Evolutionary conservation across 768 basidiomycete genomes (phyloP).

Genomic region (Cystobasidium tubakii): DNA sequence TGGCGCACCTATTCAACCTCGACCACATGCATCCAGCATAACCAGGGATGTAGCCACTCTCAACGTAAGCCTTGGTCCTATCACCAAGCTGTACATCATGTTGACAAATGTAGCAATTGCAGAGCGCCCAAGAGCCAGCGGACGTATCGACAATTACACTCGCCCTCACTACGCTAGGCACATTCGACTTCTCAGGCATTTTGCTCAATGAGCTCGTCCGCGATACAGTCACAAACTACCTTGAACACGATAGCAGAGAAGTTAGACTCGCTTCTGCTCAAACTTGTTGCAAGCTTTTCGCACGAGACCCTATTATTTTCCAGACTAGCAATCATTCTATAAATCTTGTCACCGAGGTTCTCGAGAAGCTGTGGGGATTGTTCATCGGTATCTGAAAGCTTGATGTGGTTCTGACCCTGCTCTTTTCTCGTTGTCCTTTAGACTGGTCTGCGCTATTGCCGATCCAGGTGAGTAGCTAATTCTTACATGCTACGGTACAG

Average conservation of each 20-base stretch:
- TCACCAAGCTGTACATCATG: no score
- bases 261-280: slow-evolving; percentile 82
- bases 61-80: slow-evolving; percentile 9
- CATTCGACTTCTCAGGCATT: slow-evolving; percentile 95
- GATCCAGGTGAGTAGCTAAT: slow-evolving; percentile 68
- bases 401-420: slow-evolving; percentile 59
- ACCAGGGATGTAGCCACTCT: slow-evolving; percentile 27
- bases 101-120: no score
- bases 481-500: no score
- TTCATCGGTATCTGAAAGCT: neutral
- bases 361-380: slow-evolving; percentile 75
- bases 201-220: slow-evolving; percentile 93
- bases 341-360: slow-evolving; percentile 93
- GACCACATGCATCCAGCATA: slow-evolving; percentile 12
- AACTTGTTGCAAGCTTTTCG: slow-evolving; percentile 85
- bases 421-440: neutral
- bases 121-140: slow-evolving; percentile 35
- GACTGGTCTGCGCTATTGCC: slow-evolving; percentile 40
- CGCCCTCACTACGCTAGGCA: slow-evolving; percentile 76
- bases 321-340: slow-evolving; percentile 94
- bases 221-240: slow-evolving; percentile 78
- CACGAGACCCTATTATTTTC: slow-evolving; percentile 89
- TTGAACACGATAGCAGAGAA: slow-evolving; percentile 84
- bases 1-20: slow-evolving; percentile 60
- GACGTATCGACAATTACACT: slow-evolving; percentile 58